Conservation (phyloP, 805 yeast genomes). For the Candida schatavii region DNA sequence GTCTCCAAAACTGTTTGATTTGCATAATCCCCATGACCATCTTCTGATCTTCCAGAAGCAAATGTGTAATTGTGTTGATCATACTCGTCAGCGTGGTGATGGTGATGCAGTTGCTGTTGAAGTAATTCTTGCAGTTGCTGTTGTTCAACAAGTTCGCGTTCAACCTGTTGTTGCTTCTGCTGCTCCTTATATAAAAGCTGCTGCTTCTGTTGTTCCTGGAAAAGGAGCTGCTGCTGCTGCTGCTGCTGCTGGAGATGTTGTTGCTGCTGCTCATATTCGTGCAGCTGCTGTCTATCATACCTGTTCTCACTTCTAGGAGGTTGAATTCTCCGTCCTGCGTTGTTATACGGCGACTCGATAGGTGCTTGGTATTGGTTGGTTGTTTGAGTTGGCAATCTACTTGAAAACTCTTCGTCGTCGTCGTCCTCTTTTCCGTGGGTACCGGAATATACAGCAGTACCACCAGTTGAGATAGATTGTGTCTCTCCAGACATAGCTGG, state of each 20-base stretch:
- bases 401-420: constrained; percentile 15
- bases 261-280: constrained; percentile 13
- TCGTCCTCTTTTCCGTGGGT: constrained; percentile 6
- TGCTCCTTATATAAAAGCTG: constrained; percentile 10
- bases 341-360: constrained; percentile 22
- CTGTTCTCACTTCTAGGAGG: constrained; percentile 14
- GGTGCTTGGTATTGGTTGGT: constrained; percentile 17
- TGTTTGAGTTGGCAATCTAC: constrained; percentile 29
- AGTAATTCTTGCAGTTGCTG: constrained; percentile 14
- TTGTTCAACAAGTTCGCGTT: constrained; percentile 10
- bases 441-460: neutral
- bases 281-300: constrained; percentile 13
- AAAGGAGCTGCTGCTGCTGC: constrained; percentile 13
- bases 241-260: constrained; percentile 10
- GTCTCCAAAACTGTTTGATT: constrained; percentile 6
- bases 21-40: constrained; percentile 3
- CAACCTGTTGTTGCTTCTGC: constrained; percentile 18
- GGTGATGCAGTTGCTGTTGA: constrained; percentile 12
- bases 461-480: neutral
- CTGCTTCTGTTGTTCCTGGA: constrained; percentile 7
- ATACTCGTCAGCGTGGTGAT: constrained; percentile 4
- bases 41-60: constrained; percentile 19
- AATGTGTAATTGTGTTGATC: constrained; percentile 20
- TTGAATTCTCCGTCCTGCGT: constrained; percentile 18
- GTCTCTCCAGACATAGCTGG: neutral